A percentile compares a stretch with the other conserved stretches of the same genome.
Conservation (phyloP, 169 alveolate species). For the Cryptosporidium ryanae region DNA sequence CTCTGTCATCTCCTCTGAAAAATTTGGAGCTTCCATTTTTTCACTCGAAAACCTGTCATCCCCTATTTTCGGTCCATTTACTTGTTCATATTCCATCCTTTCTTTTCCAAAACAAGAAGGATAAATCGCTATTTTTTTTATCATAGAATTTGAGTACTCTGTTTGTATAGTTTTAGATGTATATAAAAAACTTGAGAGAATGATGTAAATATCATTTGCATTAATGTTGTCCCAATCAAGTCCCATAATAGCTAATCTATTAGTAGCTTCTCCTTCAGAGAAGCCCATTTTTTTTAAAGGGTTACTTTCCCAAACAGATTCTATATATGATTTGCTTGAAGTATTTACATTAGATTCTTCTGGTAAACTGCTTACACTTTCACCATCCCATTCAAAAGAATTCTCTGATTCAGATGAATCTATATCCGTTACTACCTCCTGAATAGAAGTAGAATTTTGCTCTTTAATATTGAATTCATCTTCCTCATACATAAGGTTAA, state of each 20-base stretch:
- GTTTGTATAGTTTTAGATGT: conserved; percentile 74
- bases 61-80: conserved; percentile 91
- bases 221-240: conserved; percentile 96
- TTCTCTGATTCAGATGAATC: conserved; percentile 43
- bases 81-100: conserved; percentile 90
- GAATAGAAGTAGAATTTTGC: conserved; percentile 5
- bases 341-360: not conserved
- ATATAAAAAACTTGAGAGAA: conserved; percentile 90
- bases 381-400: conserved; percentile 74
- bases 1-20: conserved; percentile 72
- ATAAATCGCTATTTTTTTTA: conserved; percentile 90
- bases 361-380: conserved; percentile 24
- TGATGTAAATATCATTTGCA: conserved; percentile 92
- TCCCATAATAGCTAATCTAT: conserved; percentile 94
- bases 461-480: conserved; percentile 43
- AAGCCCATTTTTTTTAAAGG: conserved; percentile 66
- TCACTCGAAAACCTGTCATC: conserved; percentile 57
- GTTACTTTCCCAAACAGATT: conserved; percentile 59
- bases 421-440: conserved; percentile 6
- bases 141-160: conserved; percentile 85
- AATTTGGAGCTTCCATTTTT: conserved; percentile 12
- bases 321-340: not conserved
- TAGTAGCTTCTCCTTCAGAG: conserved; percentile 85
- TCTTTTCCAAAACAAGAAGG: conserved; percentile 94
- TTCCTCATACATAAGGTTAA: conserved; percentile 60